Conservation (phyloP, 129 eudicot genomes). For the Escallonia herrerae region DNA sequence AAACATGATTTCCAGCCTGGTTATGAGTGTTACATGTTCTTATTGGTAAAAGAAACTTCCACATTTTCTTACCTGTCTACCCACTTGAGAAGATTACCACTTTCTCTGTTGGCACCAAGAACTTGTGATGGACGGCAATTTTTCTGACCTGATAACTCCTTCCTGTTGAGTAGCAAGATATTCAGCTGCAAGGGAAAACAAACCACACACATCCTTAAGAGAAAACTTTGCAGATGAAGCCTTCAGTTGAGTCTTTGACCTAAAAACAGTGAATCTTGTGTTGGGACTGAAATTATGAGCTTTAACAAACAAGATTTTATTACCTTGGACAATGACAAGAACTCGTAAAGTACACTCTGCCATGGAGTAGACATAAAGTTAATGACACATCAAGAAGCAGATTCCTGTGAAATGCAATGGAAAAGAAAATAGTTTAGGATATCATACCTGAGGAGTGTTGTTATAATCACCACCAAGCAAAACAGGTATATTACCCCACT, state of each 20-base stretch:
- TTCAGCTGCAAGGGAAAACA: constrained; percentile 23
- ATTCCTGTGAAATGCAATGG: background rate
- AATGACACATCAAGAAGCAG: background rate
- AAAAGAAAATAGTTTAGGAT: background rate
- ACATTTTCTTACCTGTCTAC: constrained; percentile 18
- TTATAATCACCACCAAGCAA: constrained; percentile 41
- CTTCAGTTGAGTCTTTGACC: background rate
- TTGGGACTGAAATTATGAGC: background rate
- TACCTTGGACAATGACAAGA: constrained; percentile 31
- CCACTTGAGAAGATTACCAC: constrained; percentile 3
- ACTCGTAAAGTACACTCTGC: constrained; percentile 37
- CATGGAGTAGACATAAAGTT: constrained; percentile 1
- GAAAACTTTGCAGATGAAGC: background rate
- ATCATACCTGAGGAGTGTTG: constrained; percentile 38
- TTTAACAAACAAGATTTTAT: background rate
- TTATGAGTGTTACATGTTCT: background rate
- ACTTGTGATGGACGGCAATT: constrained; percentile 24
- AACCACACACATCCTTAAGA: background rate
- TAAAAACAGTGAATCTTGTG: background rate
- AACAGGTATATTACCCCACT: constrained; percentile 36
- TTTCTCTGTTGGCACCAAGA: constrained; percentile 19
- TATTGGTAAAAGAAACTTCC: background rate
- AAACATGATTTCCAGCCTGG: too few species aligned
- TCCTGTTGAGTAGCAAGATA: constrained; percentile 22
- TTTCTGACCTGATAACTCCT: constrained; percentile 32